Conservation (phyloP, 306 rosid species). For the Purshia tridentata region DNA sequence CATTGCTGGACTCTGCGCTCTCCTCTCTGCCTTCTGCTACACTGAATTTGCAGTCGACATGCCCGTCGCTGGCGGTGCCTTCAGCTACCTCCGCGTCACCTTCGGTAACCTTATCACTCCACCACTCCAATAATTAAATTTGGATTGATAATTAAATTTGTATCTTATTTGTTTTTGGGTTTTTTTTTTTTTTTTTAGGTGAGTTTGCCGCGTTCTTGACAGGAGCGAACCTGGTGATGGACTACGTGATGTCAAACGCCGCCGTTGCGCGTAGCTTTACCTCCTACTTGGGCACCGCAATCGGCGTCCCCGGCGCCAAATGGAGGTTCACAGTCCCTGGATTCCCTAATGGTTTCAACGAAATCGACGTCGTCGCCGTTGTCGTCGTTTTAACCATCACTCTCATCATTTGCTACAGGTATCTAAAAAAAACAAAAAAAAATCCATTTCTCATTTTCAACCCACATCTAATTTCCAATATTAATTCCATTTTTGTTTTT, state of each 20-base stretch:
- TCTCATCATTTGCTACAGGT: slow-evolving; percentile 81
- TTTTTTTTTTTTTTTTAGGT: slow-evolving; percentile 30
- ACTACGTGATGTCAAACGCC: slow-evolving; percentile 97
- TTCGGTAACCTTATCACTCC: slow-evolving; percentile 43
- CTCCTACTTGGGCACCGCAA: slow-evolving; percentile 55
- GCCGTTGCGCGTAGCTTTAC: slow-evolving; percentile 78
- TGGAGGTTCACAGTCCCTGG: slow-evolving; percentile 64
- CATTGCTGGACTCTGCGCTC: slow-evolving; percentile 95
- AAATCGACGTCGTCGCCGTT: slow-evolving; percentile 72
- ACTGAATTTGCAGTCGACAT: slow-evolving; percentile 94
- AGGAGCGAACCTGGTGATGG: slow-evolving; percentile 82
- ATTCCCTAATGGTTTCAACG: slow-evolving; percentile 65
- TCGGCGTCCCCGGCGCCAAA: slow-evolving; percentile 67
- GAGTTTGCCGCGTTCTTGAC: slow-evolving; percentile 85
- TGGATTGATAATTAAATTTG: background rate
- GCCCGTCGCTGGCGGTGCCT: slow-evolving; percentile 98
- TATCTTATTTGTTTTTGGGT: background rate
- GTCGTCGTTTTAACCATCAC: slow-evolving; percentile 66
- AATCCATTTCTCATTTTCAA: no score
- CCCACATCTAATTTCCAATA: background rate
- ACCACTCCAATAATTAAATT: no score
- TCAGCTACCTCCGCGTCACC: slow-evolving; percentile 92
- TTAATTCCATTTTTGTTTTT: background rate
- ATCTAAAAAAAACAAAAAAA: no score
- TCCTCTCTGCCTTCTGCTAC: slow-evolving; percentile 93